Conservation (phyloP, 495 filamentous ascomycete species). For the Podospora pseudoanserina region DNA sequence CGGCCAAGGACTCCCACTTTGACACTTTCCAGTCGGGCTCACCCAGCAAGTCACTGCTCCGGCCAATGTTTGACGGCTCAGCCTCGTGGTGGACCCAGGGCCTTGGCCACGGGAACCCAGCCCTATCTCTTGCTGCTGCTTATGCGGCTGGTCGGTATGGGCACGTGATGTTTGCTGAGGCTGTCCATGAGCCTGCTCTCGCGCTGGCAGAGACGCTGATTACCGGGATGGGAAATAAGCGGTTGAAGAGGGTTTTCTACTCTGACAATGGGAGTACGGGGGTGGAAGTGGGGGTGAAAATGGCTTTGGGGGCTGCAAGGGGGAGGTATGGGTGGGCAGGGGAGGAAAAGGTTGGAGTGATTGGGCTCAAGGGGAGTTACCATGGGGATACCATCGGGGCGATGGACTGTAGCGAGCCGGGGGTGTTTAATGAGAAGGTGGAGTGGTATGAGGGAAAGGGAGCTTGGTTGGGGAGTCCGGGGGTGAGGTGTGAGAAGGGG, state of each 20-base stretch:
- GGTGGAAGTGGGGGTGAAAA: constrained; percentile 76
- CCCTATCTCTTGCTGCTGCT: constrained; percentile 63
- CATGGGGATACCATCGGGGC: constrained; percentile 80
- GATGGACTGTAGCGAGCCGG: constrained; percentile 75
- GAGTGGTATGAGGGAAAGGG: constrained; percentile 75
- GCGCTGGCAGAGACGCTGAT: constrained; percentile 59
- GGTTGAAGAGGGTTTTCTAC: constrained; percentile 66
- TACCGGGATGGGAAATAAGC: constrained; percentile 52
- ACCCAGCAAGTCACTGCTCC: constrained; percentile 36
- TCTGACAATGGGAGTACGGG: constrained; percentile 78
- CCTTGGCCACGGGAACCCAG: constrained; percentile 68
- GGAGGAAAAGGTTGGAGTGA: constrained; percentile 51
- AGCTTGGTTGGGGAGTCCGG: constrained; percentile 72
- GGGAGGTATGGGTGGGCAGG: constrained; percentile 61
- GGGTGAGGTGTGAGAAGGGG: constrained; percentile 59
- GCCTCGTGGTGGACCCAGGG: constrained; percentile 88
- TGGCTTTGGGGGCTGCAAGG: constrained; percentile 64
- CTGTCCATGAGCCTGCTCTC: constrained; percentile 68
- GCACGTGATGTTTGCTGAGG: constrained; percentile 77
- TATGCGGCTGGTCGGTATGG: constrained; percentile 80
- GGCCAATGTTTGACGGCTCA: constrained; percentile 69
- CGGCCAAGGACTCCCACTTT: constrained; percentile 71
- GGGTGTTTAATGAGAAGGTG: constrained; percentile 67
- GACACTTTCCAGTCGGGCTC: constrained; percentile 47
- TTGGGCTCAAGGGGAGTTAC: constrained; percentile 72